phyloP scores from a whole-genome alignment of 177 flowering plant species.

The Vitis hybrid region DNA sequence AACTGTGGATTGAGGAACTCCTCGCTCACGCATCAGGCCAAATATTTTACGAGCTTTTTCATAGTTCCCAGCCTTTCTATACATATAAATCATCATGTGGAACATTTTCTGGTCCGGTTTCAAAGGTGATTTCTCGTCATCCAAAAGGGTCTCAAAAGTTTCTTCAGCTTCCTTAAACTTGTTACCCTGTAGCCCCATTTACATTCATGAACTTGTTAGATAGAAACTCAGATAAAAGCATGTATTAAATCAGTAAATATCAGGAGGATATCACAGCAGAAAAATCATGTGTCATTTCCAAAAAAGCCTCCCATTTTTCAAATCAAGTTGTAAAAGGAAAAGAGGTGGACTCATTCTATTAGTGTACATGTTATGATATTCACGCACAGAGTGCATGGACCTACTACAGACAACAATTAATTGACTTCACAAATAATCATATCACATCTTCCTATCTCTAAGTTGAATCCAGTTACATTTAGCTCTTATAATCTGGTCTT shows the following conservation, averaged over 20 bases:
- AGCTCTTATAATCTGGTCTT: no score
- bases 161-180: slow-evolving; percentile 90
- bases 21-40: slow-evolving; percentile 72
- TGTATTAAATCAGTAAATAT: neutral
- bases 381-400: no score
- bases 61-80: slow-evolving; percentile 76
- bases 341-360: no score
- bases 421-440: no score
- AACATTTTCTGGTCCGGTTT: slow-evolving; percentile 97
- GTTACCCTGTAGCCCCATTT: slow-evolving; percentile 50
- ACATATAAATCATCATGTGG: slow-evolving; percentile 98
- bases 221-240: neutral
- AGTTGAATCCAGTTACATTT: no score
- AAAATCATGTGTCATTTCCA: neutral
- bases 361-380: no score
- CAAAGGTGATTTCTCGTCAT: slow-evolving; percentile 57
- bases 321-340: neutral
- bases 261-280: neutral
- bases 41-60: slow-evolving; percentile 80
- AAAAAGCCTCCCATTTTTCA: neutral
- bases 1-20: slow-evolving; percentile 71
- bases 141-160: slow-evolving; percentile 62
- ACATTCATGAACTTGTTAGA: slow-evolving; percentile 1
- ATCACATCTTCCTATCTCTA: no score
- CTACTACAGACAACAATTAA: no score